Evolutionary conservation across 495 filamentous ascomycete genomes (phyloP), one percentile per base, ranked within the genome.

Genomic region (Tetracladium setigerum): DNA sequence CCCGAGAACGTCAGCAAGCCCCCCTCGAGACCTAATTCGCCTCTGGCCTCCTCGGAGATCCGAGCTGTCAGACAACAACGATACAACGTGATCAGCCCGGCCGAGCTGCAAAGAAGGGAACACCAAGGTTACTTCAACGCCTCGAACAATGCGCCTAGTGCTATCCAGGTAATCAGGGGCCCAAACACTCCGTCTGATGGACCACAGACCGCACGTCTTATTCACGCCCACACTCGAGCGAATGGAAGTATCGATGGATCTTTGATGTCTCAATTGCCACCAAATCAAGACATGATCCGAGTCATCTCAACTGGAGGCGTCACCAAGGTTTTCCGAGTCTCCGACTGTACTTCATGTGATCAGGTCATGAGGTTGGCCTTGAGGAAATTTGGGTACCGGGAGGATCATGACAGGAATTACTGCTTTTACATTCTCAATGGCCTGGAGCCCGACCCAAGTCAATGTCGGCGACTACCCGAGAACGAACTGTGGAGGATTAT

Each of bases 301-400:
- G 86, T 97, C 32, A 95, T 97, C 56, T 95, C 90, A 50, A 86
- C 82, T 22, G 87, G 84, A 36, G 85, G 88, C n/a, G 81, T 85
- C 47, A 95, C 89, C 27, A 89, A 90, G 62, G 89, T 95, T 6
- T 77, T 97, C 45, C 86, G 89, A 60, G 83, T 97, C 41, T 83
- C 86, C 44, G 86, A 83, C 52, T 95, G 87, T 73, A 87, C 82
- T 57, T 94, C 84, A 1, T 79, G 86, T 30, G 92, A 97, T 52
- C 88, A 95, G 46, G 83, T 99, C 43, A 86, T 95, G 64, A 71
- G 86, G 19, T 81, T 81, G 47, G 91, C 91, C 2, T 65, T 96
- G 17, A 82, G 79, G 53, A 97, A 97, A 59, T 83, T 95, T 47
- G 72, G 70, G 30, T 71, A 86, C 17, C 77, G 83, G 10, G 85